Conservation (phyloP, 306 rosid species). For the Quercus glauca region DNA sequence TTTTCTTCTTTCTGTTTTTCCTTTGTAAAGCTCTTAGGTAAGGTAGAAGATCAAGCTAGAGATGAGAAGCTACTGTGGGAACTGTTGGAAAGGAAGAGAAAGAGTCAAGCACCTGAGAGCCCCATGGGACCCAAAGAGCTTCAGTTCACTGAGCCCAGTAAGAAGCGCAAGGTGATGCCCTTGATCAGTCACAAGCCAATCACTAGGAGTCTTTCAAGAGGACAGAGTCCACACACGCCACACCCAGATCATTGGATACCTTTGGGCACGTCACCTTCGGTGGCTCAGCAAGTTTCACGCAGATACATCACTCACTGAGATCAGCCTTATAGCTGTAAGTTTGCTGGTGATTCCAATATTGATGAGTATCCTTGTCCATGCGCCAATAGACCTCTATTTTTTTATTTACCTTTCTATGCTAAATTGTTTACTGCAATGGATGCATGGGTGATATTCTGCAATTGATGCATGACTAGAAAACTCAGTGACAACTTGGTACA, state of each 20-base stretch:
- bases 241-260: background rate
- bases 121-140: background rate
- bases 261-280: background rate
- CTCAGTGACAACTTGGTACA: too few species aligned
- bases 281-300: background rate
- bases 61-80: background rate
- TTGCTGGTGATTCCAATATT: too few species aligned
- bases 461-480: background rate
- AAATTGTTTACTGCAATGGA: background rate
- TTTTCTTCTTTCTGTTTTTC: background rate
- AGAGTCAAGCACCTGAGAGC: background rate
- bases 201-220: background rate
- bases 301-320: background rate
- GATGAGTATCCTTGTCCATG: background rate
- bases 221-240: background rate
- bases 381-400: background rate
- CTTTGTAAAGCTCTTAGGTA: background rate
- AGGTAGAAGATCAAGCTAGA: background rate
- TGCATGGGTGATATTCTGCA: background rate
- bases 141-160: background rate
- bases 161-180: background rate
- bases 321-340: background rate
- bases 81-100: background rate
- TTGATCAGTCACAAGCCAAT: background rate
- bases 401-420: background rate